Conservation (phyloP, 2,329 filamentous ascomycete species). For the Colletotrichum sublineola region DNA sequence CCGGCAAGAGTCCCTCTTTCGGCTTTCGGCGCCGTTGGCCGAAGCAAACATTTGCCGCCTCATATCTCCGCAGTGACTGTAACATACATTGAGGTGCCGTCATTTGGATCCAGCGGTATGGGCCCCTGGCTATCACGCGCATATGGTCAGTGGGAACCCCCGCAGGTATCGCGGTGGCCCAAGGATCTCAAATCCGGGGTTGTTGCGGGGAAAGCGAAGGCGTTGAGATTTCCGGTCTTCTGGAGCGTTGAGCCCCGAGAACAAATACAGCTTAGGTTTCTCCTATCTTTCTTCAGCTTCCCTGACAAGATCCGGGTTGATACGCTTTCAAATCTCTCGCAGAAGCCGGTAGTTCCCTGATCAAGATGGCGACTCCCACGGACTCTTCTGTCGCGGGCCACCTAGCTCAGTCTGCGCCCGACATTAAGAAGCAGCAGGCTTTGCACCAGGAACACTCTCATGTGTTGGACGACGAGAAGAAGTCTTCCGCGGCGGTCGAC, state of each 20-base stretch:
- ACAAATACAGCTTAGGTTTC: constrained; percentile 8
- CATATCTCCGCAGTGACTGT: not conserved
- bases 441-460: constrained; percentile 36
- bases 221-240: not conserved
- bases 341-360: too few species aligned
- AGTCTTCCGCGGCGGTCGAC: constrained; percentile 43
- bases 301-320: not conserved
- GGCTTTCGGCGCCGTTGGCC: constrained; percentile 32
- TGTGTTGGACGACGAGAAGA: constrained; percentile 29
- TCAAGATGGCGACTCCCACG: constrained; percentile 15
- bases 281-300: too few species aligned
- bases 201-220: constrained; percentile 25
- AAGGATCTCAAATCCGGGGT: constrained; percentile 37
- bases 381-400: not conserved
- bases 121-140: not conserved
- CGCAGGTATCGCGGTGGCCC: constrained; percentile 25
- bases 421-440: constrained; percentile 37
- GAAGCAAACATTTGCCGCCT: not conserved
- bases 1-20: not conserved
- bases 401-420: not conserved
- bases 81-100: not conserved
- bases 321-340: not conserved
- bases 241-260: not conserved
- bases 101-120: constrained; percentile 4
- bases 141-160: not conserved